phyloP scores from a whole-genome alignment of 2,329 filamentous ascomycete genomes.

The Microdochium trichocladiopsis region DNA sequence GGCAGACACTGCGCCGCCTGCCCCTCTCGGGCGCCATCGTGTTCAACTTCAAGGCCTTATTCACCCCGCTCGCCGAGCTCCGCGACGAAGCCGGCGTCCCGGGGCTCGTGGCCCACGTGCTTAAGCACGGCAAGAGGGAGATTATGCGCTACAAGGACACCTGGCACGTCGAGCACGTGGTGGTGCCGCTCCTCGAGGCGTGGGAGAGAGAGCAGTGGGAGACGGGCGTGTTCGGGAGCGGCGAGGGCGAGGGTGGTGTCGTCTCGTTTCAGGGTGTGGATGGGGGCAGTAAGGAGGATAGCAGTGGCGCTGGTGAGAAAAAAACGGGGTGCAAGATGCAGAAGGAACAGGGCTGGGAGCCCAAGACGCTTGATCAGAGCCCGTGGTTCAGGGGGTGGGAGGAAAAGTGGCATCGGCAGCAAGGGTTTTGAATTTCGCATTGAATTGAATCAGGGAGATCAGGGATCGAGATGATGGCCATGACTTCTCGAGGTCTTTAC shows the following conservation, averaged over 20 bases:
- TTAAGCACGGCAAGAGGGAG: constrained; percentile 63
- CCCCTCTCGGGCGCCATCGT: constrained; percentile 69
- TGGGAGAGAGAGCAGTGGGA: constrained; percentile 62
- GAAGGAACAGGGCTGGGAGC: constrained; percentile 50
- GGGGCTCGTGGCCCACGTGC: constrained; percentile 56
- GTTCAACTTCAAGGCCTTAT: constrained; percentile 86
- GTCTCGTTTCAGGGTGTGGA: not conserved
- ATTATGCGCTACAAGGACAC: constrained; percentile 78
- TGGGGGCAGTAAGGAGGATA: not conserved
- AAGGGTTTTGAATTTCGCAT: constrained; percentile 15
- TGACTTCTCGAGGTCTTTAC: too few relatives aligned
- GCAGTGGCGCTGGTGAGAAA: too few relatives aligned
- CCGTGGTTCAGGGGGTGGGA: constrained; percentile 75
- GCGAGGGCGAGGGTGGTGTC: not conserved
- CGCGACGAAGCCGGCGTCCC: constrained; percentile 68
- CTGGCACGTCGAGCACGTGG: constrained; percentile 71
- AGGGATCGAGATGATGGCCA: too few relatives aligned
- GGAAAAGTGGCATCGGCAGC: constrained; percentile 53
- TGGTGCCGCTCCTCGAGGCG: constrained; percentile 54
- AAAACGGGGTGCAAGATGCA: not conserved
- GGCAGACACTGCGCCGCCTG: constrained; percentile 77
- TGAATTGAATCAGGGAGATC: not conserved
- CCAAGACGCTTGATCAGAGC: constrained; percentile 63
- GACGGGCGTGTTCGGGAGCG: constrained; percentile 42
- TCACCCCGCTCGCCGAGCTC: constrained; percentile 67